Percentiles rank a stretch among this genome's conserved stretches.
phyloP scores from a whole-genome alignment of 805 yeast species.

The Teunomyces barrocoloradensis region DNA sequence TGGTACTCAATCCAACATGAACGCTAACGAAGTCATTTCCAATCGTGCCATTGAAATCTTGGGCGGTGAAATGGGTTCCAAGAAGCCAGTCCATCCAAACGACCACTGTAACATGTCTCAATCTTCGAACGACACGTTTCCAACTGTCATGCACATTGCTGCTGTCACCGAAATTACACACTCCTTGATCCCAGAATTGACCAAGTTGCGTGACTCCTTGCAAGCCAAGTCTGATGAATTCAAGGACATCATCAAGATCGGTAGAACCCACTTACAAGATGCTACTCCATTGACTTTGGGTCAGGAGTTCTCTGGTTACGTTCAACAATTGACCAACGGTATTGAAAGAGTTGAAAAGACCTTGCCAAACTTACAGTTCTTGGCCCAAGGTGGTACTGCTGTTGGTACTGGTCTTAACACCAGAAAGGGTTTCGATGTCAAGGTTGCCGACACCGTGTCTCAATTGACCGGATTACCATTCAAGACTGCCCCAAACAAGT shows the following conservation, averaged over 20 bases:
- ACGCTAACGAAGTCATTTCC: constrained; percentile 97
- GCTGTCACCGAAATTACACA: constrained; percentile 85
- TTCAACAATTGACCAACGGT: constrained; percentile 88
- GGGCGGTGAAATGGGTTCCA: constrained; percentile 91
- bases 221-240: constrained; percentile 80
- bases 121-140: constrained; percentile 98
- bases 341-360: constrained; percentile 77
- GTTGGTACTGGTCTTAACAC: constrained; percentile 99
- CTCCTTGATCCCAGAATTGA: constrained; percentile 76
- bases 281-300: constrained; percentile 98
- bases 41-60: constrained; percentile 96
- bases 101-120: constrained; percentile 98
- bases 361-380: constrained; percentile 70
- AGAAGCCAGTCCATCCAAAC: constrained; percentile 95
- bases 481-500: constrained; percentile 96
- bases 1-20: constrained; percentile 98
- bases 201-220: constrained; percentile 74
- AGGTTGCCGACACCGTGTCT: constrained; percentile 83
- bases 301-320: constrained; percentile 97
- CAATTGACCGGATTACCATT: constrained; percentile 85
- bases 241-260: constrained; percentile 88
- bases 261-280: constrained; percentile 98
- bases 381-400: constrained; percentile 99
- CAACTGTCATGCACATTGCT: constrained; percentile 99
- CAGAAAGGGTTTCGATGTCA: constrained; percentile 80